Evolutionary conservation across 306 rosid species (phyloP).

Genomic region (Psophocarpus tetragonolobus): DNA sequence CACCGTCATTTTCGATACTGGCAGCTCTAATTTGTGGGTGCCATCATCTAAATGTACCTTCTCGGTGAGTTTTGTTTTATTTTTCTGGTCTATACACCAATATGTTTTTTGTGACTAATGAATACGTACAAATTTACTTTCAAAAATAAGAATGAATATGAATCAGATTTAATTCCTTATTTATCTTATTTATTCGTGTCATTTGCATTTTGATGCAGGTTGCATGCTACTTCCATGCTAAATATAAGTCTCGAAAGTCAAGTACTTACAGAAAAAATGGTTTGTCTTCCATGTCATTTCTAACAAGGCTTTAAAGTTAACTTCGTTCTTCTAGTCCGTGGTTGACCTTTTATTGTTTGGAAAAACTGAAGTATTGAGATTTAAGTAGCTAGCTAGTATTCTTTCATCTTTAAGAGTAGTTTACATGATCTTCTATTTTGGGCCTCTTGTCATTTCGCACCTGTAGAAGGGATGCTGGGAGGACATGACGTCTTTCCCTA

Average conservation of each 20-base stretch:
- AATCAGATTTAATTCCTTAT: neutral
- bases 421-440: slow-evolving; percentile 10
- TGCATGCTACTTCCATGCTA: slow-evolving; percentile 82
- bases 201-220: slow-evolving; percentile 54
- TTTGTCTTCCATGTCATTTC: slow-evolving; percentile 36
- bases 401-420: neutral
- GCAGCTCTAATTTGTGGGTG: slow-evolving; percentile 94
- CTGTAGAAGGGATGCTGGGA: neutral
- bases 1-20: slow-evolving; percentile 85
- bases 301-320: neutral
- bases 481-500: neutral
- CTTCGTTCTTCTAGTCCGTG: neutral
- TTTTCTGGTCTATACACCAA: neutral
- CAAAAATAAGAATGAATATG: no score
- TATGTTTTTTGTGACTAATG: neutral
- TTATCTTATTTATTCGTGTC: neutral
- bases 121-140: no score
- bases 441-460: slow-evolving; percentile 3
- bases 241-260: slow-evolving; percentile 65
- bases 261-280: slow-evolving; percentile 71
- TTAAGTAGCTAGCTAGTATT: neutral
- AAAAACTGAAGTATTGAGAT: neutral
- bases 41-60: slow-evolving; percentile 72
- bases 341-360: slow-evolving; percentile 8
- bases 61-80: slow-evolving; percentile 57